A percentile compares a stretch with the other conserved stretches of the same genome.
Conservation (phyloP, 2,329 filamentous ascomycete genomes). For the Cercospora berteroae region DNA sequence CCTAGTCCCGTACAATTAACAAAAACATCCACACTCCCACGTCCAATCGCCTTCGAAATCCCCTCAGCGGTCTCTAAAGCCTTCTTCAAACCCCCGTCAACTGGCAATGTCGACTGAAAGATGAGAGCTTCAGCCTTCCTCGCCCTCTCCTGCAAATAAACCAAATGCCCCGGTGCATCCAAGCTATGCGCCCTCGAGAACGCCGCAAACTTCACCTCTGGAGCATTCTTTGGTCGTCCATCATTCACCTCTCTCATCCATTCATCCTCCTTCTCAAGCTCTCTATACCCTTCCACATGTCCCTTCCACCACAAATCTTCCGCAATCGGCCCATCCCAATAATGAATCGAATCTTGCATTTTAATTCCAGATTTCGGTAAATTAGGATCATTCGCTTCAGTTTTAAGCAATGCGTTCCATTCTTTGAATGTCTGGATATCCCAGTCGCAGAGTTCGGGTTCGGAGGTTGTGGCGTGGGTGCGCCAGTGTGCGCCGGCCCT, state of each 20-base stretch:
- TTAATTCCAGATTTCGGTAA: constrained; percentile 29
- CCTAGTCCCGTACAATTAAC: constrained; percentile 48
- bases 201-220: constrained; percentile 31
- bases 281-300: constrained; percentile 38
- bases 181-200: constrained; percentile 40
- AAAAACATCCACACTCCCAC: constrained; percentile 31
- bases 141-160: constrained; percentile 37
- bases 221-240: constrained; percentile 24
- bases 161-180: constrained; percentile 41
- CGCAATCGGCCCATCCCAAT: constrained; percentile 30
- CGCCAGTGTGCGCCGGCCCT: constrained; percentile 53
- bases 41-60: constrained; percentile 16
- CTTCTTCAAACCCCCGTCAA: constrained; percentile 29
- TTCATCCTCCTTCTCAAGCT: constrained; percentile 21
- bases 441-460: constrained; percentile 42
- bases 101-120: constrained; percentile 36
- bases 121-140: constrained; percentile 30
- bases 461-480: constrained; percentile 40
- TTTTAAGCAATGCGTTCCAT: constrained; percentile 40
- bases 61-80: constrained; percentile 34
- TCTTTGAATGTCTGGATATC: constrained; percentile 45
- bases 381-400: constrained; percentile 31
- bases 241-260: constrained; percentile 28
- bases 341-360: constrained; percentile 32
- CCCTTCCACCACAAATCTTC: constrained; percentile 42